Evolutionary conservation across 106 monocot species (phyloP), one percentile per base, ranked within the genome.

Genomic region (Acanthochlamys bracteata): DNA sequence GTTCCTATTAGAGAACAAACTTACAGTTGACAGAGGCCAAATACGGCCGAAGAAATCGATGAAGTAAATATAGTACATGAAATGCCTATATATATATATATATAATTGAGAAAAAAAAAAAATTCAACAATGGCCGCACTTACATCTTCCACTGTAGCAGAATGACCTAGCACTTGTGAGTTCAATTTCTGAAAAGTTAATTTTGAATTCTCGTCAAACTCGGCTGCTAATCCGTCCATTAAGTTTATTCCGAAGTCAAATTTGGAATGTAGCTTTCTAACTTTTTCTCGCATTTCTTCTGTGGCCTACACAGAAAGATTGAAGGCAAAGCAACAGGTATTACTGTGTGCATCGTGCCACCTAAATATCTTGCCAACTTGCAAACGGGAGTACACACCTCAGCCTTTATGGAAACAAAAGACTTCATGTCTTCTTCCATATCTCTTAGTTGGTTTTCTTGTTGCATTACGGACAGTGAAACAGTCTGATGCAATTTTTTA

Each of bases 341-440:
- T 33, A 33, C 33, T n/a, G n/a, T n/a, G 6, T 33, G 33, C 33
- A 3, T 33, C 33, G 6, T 33, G 33, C 33, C 33, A 33, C 33
- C 6, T 33, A 33, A 33, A 1, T 33, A 33, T 33, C 33, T 33
- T 33, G 33, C 6, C 33, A 33, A 33, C 33, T 33, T 33, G 33
- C 4, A 33, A 33, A 33, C 33, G 8, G 56, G 20, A 51, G 11
- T 9, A 68, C 47, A 23, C 73, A 80, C 96, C 88, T 88, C 77
- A 59, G 80, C 49, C 70, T 98, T 98, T 45, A 83, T 81, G 67
- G 85, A 88, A 10, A 98, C 84, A 73, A 98, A 98, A 21, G 77
- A 74, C 67, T 88, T 80, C 91, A 98, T 98, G 55, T 98, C 91
- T 55, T 88, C 80, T 73, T 88, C 96, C 88, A 98, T 88, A 79